Evolutionary conservation across 225 moss, liverwort and hornwort species (phyloP).

Genomic region (Anthoceros angustus): DNA sequence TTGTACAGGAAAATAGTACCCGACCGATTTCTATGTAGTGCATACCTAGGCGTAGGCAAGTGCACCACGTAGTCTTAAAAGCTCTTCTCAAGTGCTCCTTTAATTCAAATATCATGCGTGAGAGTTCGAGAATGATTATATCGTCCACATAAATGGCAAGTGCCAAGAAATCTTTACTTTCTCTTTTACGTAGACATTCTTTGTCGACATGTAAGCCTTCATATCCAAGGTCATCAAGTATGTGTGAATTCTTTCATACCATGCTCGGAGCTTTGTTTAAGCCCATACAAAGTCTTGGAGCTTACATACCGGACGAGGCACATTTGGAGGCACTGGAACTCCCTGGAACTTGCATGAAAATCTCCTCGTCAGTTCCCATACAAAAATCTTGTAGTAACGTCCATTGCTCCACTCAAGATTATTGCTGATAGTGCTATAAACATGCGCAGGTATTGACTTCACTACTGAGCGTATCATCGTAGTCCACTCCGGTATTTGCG

Average conservation of each 20-base stretch:
- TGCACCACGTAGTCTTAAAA: not conserved
- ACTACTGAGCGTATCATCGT: conserved; percentile 4
- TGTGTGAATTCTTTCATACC: not conserved
- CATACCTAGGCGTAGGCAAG: not conserved
- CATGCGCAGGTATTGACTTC: not conserved
- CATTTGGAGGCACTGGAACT: not conserved
- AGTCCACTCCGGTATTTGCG: conserved; percentile 5
- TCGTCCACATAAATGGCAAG: not conserved
- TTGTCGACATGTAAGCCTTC: not conserved
- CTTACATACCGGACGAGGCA: not conserved
- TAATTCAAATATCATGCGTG: not conserved
- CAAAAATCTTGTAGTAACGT: not conserved
- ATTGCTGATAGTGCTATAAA: conserved; percentile 3
- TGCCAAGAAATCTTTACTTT: not conserved
- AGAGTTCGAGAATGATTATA: not conserved
- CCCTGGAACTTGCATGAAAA: not conserved
- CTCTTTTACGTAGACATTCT: not conserved
- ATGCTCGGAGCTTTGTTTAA: not conserved
- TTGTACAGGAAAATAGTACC: not conserved
- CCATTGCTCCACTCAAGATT: no score
- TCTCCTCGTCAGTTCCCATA: not conserved
- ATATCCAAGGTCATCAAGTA: not conserved
- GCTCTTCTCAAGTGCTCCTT: not conserved
- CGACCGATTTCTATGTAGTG: not conserved
- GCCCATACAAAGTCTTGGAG: not conserved